A percentile compares a stretch with the other conserved stretches of the same genome.
These are phyloP conservation scores for Pyrrhoderma noxium DNA, from an alignment of 1,284 basidiomycete genomes.

Conservation along the genomic window DNA sequence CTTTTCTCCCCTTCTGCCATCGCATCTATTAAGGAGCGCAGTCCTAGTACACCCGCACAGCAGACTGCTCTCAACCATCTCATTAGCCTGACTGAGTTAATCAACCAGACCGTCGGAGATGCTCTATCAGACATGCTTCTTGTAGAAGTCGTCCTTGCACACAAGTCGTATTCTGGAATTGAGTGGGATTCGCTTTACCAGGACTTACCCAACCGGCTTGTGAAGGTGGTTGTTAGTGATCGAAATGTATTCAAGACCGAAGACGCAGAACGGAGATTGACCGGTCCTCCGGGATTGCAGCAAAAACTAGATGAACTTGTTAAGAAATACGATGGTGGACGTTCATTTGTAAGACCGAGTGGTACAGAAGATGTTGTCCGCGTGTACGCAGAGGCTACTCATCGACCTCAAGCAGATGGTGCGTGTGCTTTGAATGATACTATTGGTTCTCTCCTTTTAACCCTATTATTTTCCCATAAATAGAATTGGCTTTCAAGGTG, in stretches of 20 bases:
- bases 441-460: not conserved
- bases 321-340: constrained; percentile 73
- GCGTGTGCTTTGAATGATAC: constrained; percentile 25
- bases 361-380: constrained; percentile 98
- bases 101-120: constrained; percentile 99
- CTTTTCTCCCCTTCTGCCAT: constrained; percentile 80
- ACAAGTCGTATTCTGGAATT: constrained; percentile 75
- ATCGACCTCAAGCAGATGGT: constrained; percentile 78
- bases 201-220: constrained; percentile 93
- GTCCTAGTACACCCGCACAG: constrained; percentile 75
- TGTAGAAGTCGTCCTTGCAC: constrained; percentile 87
- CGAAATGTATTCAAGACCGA: constrained; percentile 83
- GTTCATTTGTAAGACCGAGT: constrained; percentile 93
- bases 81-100: constrained; percentile 71
- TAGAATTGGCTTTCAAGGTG: constrained; percentile 78
- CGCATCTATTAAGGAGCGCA: constrained; percentile 50
- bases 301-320: constrained; percentile 83
- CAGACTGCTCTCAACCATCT: constrained; percentile 75
- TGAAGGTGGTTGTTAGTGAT: constrained; percentile 89
- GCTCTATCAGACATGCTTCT: constrained; percentile 95
- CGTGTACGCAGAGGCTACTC: constrained; percentile 91
- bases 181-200: constrained; percentile 95
- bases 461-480: constrained; percentile 4
- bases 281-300: constrained; percentile 78
- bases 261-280: constrained; percentile 89